A percentile compares a stretch with the other conserved stretches of the same genome.
Evolutionary conservation across 495 filamentous ascomycete species (phyloP).

Genomic region (Aspergillus ellipticus): DNA sequence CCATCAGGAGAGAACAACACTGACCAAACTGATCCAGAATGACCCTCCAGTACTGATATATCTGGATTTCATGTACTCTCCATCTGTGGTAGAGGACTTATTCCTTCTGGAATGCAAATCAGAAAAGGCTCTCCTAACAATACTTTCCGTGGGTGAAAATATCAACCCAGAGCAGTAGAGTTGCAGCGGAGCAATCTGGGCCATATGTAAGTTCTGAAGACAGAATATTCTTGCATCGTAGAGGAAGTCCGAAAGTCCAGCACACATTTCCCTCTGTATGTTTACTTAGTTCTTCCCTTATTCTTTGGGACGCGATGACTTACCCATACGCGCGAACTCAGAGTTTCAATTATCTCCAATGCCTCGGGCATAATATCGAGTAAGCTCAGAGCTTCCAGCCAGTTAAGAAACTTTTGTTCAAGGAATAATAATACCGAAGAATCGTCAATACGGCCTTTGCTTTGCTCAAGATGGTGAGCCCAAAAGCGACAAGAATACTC

Average conservation of each 20-base stretch:
- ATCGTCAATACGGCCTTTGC: slow-evolving; percentile 17
- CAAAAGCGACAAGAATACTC: slow-evolving; percentile 45
- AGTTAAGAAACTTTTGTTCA: slow-evolving; percentile 40
- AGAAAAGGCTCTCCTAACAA: slow-evolving; percentile 13
- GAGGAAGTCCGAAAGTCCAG: slow-evolving; percentile 22
- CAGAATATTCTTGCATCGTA: slow-evolving; percentile 35
- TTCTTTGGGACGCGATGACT: background rate
- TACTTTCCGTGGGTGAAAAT: slow-evolving; percentile 26
- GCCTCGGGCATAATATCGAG: slow-evolving; percentile 28
- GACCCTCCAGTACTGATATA: slow-evolving; percentile 10
- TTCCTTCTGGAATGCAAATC: background rate
- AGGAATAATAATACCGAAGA: slow-evolving; percentile 30
- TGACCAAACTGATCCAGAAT: slow-evolving; percentile 6
- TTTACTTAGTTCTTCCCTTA: background rate
- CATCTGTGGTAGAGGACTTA: background rate
- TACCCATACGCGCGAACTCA: slow-evolving; percentile 1
- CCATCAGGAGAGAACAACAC: slow-evolving; percentile 5
- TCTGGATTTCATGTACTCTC: slow-evolving; percentile 6
- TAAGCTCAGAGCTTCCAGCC: slow-evolving; percentile 42
- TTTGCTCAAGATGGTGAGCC: slow-evolving; percentile 35
- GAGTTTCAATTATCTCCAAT: background rate
- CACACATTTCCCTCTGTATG: slow-evolving; percentile 13
- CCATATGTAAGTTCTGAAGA: slow-evolving; percentile 26
- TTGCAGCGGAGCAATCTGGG: slow-evolving; percentile 25
- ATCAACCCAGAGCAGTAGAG: slow-evolving; percentile 26